These are phyloP conservation scores for Penicillium robsamsonii DNA, from an alignment of 495 filamentous ascomycete genomes.

Conservation along the genomic window DNA sequence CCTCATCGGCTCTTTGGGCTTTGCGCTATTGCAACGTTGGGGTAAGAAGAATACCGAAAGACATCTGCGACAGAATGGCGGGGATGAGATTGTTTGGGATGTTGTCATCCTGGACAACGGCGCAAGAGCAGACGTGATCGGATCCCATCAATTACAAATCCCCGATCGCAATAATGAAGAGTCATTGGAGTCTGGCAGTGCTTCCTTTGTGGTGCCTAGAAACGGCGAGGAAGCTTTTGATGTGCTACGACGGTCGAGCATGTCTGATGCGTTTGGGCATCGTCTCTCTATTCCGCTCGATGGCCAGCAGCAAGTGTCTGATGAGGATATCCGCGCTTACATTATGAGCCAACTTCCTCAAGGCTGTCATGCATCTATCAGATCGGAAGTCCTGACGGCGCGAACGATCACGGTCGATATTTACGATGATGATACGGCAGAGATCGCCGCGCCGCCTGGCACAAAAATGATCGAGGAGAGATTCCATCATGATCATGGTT, in stretches of 20 bases:
- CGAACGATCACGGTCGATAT: slow-evolving; percentile 74
- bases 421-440: slow-evolving; percentile 55
- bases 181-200: slow-evolving; percentile 21
- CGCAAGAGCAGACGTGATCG: slow-evolving; percentile 57
- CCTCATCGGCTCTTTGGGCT: slow-evolving; percentile 63
- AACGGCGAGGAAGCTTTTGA: slow-evolving; percentile 44
- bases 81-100: slow-evolving; percentile 72
- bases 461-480: slow-evolving; percentile 64
- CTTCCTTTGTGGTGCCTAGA: slow-evolving; percentile 41
- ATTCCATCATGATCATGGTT: slow-evolving; percentile 40
- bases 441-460: slow-evolving; percentile 62
- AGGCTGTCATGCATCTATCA: slow-evolving; percentile 58
- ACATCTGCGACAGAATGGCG: slow-evolving; percentile 48
- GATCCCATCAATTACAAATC: slow-evolving; percentile 36
- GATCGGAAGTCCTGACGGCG: slow-evolving; percentile 60
- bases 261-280: slow-evolving; percentile 19
- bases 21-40: slow-evolving; percentile 70
- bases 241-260: slow-evolving; percentile 41
- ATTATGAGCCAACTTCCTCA: slow-evolving; percentile 47
- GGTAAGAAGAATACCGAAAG: slow-evolving; percentile 59
- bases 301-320: slow-evolving; percentile 37
- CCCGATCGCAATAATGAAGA: slow-evolving; percentile 18
- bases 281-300: slow-evolving; percentile 33
- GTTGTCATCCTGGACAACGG: slow-evolving; percentile 71
- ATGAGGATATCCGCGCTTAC: slow-evolving; percentile 45